Conservation (phyloP, 2,329 filamentous ascomycete genomes). For the Aspergillus persii region DNA sequence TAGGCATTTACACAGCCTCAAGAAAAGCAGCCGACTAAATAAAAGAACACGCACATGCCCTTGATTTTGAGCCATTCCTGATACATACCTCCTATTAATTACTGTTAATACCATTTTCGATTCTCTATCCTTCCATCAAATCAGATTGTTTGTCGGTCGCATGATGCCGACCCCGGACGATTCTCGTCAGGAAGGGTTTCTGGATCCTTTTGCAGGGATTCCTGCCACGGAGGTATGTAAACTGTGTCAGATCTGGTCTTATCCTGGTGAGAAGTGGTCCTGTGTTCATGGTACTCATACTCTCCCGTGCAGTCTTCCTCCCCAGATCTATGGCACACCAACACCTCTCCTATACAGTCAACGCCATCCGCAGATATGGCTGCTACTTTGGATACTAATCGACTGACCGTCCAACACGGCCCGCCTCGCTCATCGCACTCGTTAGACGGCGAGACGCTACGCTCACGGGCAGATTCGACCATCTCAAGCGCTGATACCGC, state of each 20-base stretch:
- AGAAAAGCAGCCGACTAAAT: not conserved
- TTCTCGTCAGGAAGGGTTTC: slow-evolving; percentile 8
- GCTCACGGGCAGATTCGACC: slow-evolving; percentile 42
- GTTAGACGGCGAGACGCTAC: slow-evolving; percentile 45
- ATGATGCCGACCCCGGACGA: slow-evolving; percentile 18
- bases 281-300: slow-evolving; percentile 6
- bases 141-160: slow-evolving; percentile 9
- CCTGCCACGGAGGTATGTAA: slow-evolving; percentile 14
- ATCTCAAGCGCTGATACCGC: slow-evolving; percentile 36
- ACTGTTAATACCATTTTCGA: not conserved
- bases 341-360: slow-evolving; percentile 11
- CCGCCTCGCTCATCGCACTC: slow-evolving; percentile 34
- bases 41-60: slow-evolving; percentile 2
- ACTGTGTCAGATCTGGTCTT: not conserved
- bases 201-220: slow-evolving; percentile 12
- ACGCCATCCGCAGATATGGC: slow-evolving; percentile 26
- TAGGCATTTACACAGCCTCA: slow-evolving; percentile 6
- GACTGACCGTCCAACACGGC: slow-evolving; percentile 25
- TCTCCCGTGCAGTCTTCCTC: slow-evolving; percentile 4
- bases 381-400: slow-evolving; percentile 20
- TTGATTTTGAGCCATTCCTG: slow-evolving; percentile 4
- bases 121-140: slow-evolving; percentile 1
- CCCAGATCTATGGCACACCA: slow-evolving; percentile 3
- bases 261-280: not conserved
- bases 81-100: not conserved